phyloP scores from a whole-genome alignment of 768 basidiomycete genomes.

The Trametes coccinea region DNA sequence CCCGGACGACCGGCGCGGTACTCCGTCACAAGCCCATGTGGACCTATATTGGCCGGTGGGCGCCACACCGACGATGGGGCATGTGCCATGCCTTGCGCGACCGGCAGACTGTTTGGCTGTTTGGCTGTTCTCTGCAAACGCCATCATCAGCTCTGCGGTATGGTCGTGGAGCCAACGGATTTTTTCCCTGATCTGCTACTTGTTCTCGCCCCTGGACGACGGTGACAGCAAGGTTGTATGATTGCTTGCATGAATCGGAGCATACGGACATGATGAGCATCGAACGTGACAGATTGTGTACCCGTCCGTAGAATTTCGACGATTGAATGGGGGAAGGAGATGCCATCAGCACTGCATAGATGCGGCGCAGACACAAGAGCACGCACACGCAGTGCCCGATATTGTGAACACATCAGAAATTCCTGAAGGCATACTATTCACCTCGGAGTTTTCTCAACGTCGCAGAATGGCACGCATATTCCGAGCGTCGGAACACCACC shows the following conservation, averaged over 20 bases:
- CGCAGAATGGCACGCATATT: background rate
- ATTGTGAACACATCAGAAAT: background rate
- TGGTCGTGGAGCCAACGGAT: too few relatives aligned
- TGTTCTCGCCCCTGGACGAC: too few relatives aligned
- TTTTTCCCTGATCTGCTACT: too few relatives aligned
- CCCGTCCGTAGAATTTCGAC: too few relatives aligned
- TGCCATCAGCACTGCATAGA: background rate
- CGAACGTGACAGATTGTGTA: too few relatives aligned
- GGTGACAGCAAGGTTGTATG: too few relatives aligned
- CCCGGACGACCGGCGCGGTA: constrained; percentile 7
- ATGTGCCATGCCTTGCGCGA: background rate
- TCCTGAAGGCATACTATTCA: background rate
- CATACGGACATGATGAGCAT: too few relatives aligned
- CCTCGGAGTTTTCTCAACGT: background rate
- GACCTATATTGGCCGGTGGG: background rate
- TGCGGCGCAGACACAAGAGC: background rate
- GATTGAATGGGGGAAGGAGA: too few relatives aligned
- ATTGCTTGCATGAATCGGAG: too few relatives aligned
- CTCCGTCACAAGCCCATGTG: background rate
- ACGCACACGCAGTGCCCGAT: background rate
- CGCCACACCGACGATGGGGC: background rate
- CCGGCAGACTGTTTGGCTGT: background rate
- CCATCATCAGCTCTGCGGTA: too few relatives aligned
- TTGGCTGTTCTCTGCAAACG: background rate
- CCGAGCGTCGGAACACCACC: background rate